These are phyloP conservation scores for Xylariaceae sp. DNA, from an alignment of 2,329 filamentous ascomycete species.

Conservation along the genomic window DNA sequence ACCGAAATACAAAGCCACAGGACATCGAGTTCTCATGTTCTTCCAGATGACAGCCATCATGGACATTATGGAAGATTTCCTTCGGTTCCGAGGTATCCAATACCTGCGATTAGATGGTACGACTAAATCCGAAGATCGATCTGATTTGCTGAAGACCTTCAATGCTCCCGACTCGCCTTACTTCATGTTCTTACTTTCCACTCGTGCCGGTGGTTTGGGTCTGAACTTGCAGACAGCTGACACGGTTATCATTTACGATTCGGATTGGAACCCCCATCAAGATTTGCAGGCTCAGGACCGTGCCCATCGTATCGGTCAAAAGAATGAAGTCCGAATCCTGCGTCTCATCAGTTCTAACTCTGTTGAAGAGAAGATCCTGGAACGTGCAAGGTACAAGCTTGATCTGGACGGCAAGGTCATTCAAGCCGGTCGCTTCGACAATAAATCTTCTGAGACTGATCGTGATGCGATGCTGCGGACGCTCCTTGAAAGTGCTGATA, in stretches of 20 bases:
- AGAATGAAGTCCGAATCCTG: slow-evolving; percentile 97
- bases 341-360: slow-evolving; percentile 95
- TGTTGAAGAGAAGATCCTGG: slow-evolving; percentile 96
- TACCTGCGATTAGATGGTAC: slow-evolving; percentile 94
- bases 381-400: slow-evolving; percentile 94
- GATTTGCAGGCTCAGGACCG: slow-evolving; percentile 99
- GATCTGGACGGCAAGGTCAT: slow-evolving; percentile 99
- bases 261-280: slow-evolving; percentile 99
- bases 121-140: slow-evolving; percentile 95
- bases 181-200: slow-evolving; percentile 98
- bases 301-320: slow-evolving; percentile 99
- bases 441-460: slow-evolving; percentile 97
- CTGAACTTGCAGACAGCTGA: slow-evolving; percentile 96
- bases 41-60: slow-evolving; percentile 99
- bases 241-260: slow-evolving; percentile 99
- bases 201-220: slow-evolving; percentile 94
- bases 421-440: slow-evolving; percentile 97
- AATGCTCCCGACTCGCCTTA: slow-evolving; percentile 87
- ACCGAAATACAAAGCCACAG: slow-evolving; percentile 86
- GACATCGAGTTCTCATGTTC: slow-evolving; percentile 97
- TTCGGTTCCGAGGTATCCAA: slow-evolving; percentile 74
- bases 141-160: slow-evolving; percentile 81
- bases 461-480: slow-evolving; percentile 95
- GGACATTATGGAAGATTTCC: slow-evolving; percentile 99
- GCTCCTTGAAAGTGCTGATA: slow-evolving; percentile 77